Percentiles rank a stretch among this genome's conserved stretches.
Evolutionary conservation across 2,329 filamentous ascomycete species (phyloP).

Genomic region (Aspergillus piperis): DNA sequence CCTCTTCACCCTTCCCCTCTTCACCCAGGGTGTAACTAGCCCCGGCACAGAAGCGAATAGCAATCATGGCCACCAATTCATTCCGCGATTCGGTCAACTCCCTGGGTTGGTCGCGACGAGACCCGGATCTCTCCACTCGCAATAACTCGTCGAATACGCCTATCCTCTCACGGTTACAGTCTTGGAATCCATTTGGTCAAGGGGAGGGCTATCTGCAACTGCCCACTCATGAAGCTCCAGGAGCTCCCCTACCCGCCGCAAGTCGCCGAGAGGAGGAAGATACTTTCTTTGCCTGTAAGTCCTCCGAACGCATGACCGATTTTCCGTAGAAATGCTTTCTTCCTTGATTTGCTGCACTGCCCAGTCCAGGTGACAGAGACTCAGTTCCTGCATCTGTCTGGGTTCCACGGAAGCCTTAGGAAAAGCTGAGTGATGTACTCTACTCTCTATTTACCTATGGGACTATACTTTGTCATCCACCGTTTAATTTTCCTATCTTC

Average conservation of each 20-base stretch:
- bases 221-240: conserved; percentile 78
- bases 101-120: conserved; percentile 87
- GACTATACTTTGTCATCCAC: neutral
- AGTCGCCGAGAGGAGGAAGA: conserved; percentile 90
- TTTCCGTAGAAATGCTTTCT: conserved; percentile 10
- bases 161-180: conserved; percentile 77
- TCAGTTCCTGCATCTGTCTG: conserved; percentile 43
- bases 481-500: conserved; percentile 4
- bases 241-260: conserved; percentile 82
- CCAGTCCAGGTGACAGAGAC: conserved; percentile 35
- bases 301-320: conserved; percentile 27
- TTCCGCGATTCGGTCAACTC: conserved; percentile 96
- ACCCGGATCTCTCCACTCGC: conserved; percentile 72
- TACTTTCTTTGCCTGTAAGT: conserved; percentile 92
- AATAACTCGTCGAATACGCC: conserved; percentile 63
- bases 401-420: conserved; percentile 29
- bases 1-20: neutral
- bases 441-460: neutral
- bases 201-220: conserved; percentile 85
- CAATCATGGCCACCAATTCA: conserved; percentile 53
- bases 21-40: neutral
- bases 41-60: conserved; percentile 12
- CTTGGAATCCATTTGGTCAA: conserved; percentile 78
- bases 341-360: conserved; percentile 25
- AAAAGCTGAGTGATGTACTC: conserved; percentile 2